Evolutionary conservation across 495 filamentous ascomycete genomes (phyloP), one percentile per base, ranked within the genome.

Genomic region (Melanomma pulvis-pyrius): DNA sequence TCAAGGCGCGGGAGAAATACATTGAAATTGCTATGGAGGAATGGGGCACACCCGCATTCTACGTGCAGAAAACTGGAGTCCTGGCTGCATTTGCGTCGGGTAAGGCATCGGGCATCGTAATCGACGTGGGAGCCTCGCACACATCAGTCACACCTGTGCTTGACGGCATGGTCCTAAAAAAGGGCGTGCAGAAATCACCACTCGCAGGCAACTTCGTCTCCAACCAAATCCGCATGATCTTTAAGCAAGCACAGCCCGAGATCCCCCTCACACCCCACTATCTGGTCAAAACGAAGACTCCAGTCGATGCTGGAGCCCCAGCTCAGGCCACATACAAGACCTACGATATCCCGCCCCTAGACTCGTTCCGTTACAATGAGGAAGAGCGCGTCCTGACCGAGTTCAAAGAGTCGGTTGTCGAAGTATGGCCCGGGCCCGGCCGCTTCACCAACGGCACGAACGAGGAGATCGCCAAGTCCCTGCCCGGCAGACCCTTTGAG

Each of bases 391-490:
- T 97, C 15, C 78, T 98, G 24, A 90, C 89, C 41, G 91, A 97
- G 73, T 98, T 97, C 82, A 98, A 98, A 80, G 96, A 98, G 79
- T 93, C 88, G 51, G 92, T 97, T 48, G 93, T 97, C 26, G 90
- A 96, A 74, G 86, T 92, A 28, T 98, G 93, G 93, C 82, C 84
- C n/a, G 92, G 92, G 0, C 91, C 90, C 0, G 89, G 88, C 57
- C 83, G 85, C 24, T 86, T 90, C 60, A 80, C 83, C 6, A 81
- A 82, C 34, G 87, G 85, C 65, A 76, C 80, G 2, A 90, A 89
- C 71, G 84, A 92, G 66, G 92, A 96, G 30, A 77, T 84, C 34
- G 87, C 84, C 17, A 84, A 80, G 63, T 77, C 74, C 53, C 83
- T 82, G 61, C 89, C 87, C 1, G 90, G 88, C 24, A 88, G 91